Percentiles rank a stretch among this genome's conserved stretches.
phyloP scores from a whole-genome alignment of 2,329 filamentous ascomycete species.

The Neofusicoccum cordaticola region DNA sequence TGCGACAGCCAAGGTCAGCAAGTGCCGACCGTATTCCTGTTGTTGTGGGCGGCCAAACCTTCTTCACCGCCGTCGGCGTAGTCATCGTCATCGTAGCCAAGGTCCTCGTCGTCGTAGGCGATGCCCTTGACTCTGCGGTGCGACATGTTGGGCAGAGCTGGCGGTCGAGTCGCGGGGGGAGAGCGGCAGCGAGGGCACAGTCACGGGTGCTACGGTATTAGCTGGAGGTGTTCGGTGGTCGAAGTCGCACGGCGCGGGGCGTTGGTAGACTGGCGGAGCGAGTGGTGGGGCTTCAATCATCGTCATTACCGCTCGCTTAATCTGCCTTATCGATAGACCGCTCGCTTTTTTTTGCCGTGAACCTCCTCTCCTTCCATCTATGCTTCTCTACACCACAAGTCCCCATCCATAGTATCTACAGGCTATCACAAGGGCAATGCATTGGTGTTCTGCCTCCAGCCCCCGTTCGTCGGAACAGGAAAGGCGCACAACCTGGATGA shows the following conservation, averaged over 20 bases:
- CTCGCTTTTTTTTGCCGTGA: too few species aligned
- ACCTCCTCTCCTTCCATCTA: too few species aligned
- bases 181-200: not conserved
- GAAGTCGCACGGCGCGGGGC: not conserved
- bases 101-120: conserved; percentile 70
- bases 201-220: not conserved
- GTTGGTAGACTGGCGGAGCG: not conserved
- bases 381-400: too few species aligned
- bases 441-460: not conserved
- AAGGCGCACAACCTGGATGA: too few species aligned
- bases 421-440: not conserved
- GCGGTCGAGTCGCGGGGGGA: not conserved
- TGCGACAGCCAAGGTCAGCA: conserved; percentile 11
- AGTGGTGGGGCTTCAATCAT: conserved; percentile 1
- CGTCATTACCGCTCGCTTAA: conserved; percentile 5
- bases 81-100: conserved; percentile 72
- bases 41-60: conserved; percentile 64
- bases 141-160: conserved; percentile 3
- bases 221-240: not conserved
- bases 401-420: too few species aligned
- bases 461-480: too few species aligned
- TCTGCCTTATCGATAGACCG: too few species aligned
- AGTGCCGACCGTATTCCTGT: not conserved
- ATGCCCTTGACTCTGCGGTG: conserved; percentile 18
- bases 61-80: conserved; percentile 78